These are phyloP conservation scores for Clavaria fumosa DNA, from an alignment of 768 basidiomycete species.

Conservation along the genomic window DNA sequence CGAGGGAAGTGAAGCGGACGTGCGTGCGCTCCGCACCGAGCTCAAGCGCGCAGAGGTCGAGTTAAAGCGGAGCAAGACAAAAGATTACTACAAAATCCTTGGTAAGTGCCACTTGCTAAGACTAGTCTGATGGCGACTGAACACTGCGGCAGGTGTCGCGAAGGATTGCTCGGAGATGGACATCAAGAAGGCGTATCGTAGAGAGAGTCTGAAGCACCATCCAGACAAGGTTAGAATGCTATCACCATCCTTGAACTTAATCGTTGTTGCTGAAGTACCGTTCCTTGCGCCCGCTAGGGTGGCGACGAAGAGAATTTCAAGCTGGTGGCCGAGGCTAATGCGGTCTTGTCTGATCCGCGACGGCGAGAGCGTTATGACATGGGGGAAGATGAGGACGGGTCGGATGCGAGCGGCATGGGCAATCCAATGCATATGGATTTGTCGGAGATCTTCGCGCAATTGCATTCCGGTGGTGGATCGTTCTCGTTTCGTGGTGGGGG, in stretches of 20 bases:
- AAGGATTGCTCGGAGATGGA: conserved; percentile 52
- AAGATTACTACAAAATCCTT: conserved; percentile 80
- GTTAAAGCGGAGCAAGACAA: conserved; percentile 77
- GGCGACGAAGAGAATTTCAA: conserved; percentile 97
- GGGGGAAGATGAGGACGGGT: conserved; percentile 70
- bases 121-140: neutral
- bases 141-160: conserved; percentile 19
- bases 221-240: conserved; percentile 87
- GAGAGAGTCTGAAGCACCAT: conserved; percentile 74
- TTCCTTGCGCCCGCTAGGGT: conserved; percentile 30
- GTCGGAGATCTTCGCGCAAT: conserved; percentile 49
- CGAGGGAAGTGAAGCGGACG: conserved; percentile 49
- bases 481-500: conserved; percentile 15
- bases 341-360: conserved; percentile 64
- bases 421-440: conserved; percentile 41
- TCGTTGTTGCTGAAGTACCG: conserved; percentile 5
- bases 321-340: conserved; percentile 67
- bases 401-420: conserved; percentile 28
- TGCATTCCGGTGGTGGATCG: conserved; percentile 30
- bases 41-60: conserved; percentile 70
- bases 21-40: conserved; percentile 44
- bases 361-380: conserved; percentile 63
- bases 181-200: conserved; percentile 84
- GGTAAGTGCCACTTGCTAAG: conserved; percentile 10
- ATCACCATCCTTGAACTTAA: conserved; percentile 5